A percentile compares a stretch with the other conserved stretches of the same genome.
phyloP scores from a whole-genome alignment of 352 stramenopile genomes.

The Phytophthora pinifolia region DNA sequence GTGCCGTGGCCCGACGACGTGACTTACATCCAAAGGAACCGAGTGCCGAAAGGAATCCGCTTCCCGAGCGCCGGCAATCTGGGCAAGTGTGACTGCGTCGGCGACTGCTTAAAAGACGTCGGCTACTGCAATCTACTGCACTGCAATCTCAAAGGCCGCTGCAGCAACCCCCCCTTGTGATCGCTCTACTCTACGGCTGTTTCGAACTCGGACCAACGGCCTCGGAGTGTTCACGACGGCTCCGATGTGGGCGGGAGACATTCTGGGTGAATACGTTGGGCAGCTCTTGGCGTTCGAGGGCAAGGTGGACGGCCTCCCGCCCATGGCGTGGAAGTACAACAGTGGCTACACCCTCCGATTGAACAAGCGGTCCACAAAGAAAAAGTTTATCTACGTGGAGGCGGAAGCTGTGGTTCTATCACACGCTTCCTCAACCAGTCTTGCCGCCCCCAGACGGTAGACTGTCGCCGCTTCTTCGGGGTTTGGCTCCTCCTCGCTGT shows the following conservation, averaged over 20 bases:
- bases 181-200: neutral
- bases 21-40: neutral
- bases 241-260: no score
- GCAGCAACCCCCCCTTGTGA: neutral
- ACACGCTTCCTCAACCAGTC: neutral
- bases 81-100: neutral
- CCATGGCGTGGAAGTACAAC: no score
- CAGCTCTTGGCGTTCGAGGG: no score
- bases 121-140: neutral
- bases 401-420: constrained; percentile 2
- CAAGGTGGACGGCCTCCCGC: neutral
- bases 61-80: neutral
- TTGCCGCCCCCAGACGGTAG: neutral
- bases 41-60: neutral
- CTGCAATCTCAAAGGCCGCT: neutral
- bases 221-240: neutral
- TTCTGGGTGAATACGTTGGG: neutral
- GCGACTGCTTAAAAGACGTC: constrained; percentile 2
- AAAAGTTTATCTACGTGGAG: neutral
- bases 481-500: constrained; percentile 1
- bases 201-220: neutral
- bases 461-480: constrained; percentile 1
- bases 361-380: neutral
- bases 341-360: neutral
- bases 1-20: neutral